These are phyloP conservation scores for Teunomyces funiuensis DNA, from an alignment of 805 yeast species.

Conservation along the genomic window DNA sequence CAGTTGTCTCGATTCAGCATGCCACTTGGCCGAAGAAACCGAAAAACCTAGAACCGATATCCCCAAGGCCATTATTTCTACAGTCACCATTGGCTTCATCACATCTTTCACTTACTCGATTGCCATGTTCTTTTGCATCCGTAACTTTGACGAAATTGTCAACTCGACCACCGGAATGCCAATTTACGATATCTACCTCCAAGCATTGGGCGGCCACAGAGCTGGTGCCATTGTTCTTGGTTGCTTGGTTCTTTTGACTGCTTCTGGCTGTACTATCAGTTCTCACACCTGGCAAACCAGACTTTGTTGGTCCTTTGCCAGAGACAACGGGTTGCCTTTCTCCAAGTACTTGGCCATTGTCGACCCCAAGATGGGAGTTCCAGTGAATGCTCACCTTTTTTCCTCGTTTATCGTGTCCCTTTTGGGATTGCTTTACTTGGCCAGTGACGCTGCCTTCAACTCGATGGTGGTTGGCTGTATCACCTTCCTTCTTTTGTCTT, in stretches of 20 bases:
- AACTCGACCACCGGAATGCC: conserved; percentile 37
- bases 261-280: conserved; percentile 38
- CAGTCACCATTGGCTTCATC: conserved; percentile 41
- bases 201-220: conserved; percentile 32
- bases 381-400: conserved; percentile 40
- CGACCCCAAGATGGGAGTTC: conserved; percentile 39
- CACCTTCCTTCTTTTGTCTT: conserved; percentile 37
- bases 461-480: conserved; percentile 40
- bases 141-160: conserved; percentile 30
- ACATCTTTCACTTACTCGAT: conserved; percentile 41
- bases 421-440: conserved; percentile 38
- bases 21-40: conserved; percentile 44
- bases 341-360: conserved; percentile 38
- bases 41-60: conserved; percentile 36
- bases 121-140: conserved; percentile 40
- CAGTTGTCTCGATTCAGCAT: conserved; percentile 41
- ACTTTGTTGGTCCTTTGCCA: conserved; percentile 43
- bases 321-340: conserved; percentile 45
- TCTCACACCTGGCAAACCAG: conserved; percentile 47
- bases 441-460: conserved; percentile 40
- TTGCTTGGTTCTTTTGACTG: conserved; percentile 33
- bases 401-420: conserved; percentile 33
- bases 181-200: conserved; percentile 40
- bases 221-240: conserved; percentile 40
- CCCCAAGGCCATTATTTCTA: conserved; percentile 40